Evolutionary conservation across 2,329 filamentous ascomycete genomes (phyloP).

Genomic region (Penicillium sclerotiorum): DNA sequence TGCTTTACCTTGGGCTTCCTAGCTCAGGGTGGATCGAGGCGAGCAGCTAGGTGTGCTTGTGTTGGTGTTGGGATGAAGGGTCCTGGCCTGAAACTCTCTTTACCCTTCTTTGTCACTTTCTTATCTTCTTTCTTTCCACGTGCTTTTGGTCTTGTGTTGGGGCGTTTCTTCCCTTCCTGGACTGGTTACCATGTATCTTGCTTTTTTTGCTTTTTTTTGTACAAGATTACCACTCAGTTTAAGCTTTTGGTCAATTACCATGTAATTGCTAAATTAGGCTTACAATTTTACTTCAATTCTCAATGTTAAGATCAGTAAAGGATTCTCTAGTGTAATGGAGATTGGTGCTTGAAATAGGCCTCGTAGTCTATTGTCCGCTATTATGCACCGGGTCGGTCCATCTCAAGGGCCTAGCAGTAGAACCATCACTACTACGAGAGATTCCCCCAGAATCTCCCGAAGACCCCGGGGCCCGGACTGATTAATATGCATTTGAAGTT

Average conservation of each 20-base stretch:
- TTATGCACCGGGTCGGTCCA: too few species aligned
- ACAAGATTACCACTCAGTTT: slow-evolving; percentile 11
- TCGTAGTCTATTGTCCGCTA: too few species aligned
- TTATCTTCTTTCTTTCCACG: background rate
- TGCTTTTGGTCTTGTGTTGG: background rate
- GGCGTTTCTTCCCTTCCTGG: background rate
- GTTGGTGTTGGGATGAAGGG: background rate
- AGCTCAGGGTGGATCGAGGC: background rate
- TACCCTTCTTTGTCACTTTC: slow-evolving; percentile 1
- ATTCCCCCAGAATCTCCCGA: too few species aligned
- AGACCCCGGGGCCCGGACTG: too few species aligned
- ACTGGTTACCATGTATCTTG: background rate
- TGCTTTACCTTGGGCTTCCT: background rate
- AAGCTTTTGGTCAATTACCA: too few species aligned
- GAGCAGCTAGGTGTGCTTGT: background rate
- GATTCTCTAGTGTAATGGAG: too few species aligned
- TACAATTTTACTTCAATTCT: background rate
- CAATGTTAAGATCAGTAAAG: too few species aligned
- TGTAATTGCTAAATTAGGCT: too few species aligned
- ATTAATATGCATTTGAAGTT: too few species aligned
- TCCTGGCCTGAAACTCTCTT: background rate
- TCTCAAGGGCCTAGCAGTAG: too few species aligned
- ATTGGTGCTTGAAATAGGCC: too few species aligned
- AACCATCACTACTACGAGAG: too few species aligned
- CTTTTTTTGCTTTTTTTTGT: slow-evolving; percentile 5